Evolutionary conservation across 192 early-diverging fungal species (phyloP).

Genomic region (Tieghemiomyces parasiticus): DNA sequence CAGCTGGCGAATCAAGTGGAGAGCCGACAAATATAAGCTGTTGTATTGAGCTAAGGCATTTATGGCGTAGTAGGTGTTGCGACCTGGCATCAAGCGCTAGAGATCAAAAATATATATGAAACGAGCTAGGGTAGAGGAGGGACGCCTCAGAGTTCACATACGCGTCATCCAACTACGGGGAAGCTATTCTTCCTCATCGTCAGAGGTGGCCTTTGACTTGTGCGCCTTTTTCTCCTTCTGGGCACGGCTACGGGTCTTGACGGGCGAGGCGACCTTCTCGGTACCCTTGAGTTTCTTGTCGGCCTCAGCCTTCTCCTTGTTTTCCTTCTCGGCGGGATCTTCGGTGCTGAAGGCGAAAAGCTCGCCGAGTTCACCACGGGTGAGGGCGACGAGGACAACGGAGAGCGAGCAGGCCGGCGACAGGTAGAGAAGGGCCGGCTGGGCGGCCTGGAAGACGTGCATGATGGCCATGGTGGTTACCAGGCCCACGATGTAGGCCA

Average conservation of each 20-base stretch:
- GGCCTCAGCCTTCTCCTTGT: conserved; percentile 26
- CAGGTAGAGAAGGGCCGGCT: conserved; percentile 91
- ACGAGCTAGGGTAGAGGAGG: too few species aligned
- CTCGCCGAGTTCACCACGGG: conserved; percentile 50
- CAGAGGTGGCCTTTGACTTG: too few species aligned
- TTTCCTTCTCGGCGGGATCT: conserved; percentile 25
- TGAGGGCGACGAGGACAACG: conserved; percentile 41
- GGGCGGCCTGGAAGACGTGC: conserved; percentile 91
- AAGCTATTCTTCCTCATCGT: too few species aligned
- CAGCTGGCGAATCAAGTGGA: too few species aligned
- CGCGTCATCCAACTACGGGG: too few species aligned
- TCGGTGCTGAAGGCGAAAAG: conserved; percentile 43
- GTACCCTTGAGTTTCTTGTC: conserved; percentile 19
- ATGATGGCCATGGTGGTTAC: conserved; percentile 82
- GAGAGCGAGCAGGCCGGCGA: conserved; percentile 93
- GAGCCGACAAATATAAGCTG: too few species aligned
- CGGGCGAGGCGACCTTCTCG: background rate
- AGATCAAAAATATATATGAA: too few species aligned
- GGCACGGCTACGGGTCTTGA: conserved; percentile 10
- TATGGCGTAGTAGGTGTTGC: too few species aligned
- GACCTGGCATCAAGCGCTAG: too few species aligned
- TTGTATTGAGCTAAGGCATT: too few species aligned
- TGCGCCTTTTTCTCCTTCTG: conserved; percentile 14
- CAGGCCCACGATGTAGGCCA: conserved; percentile 70
- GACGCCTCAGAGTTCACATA: too few species aligned